Base-by-base conservation (phyloP, 257 asterid species). In the Nicotiana tomentosiformis region DNA sequence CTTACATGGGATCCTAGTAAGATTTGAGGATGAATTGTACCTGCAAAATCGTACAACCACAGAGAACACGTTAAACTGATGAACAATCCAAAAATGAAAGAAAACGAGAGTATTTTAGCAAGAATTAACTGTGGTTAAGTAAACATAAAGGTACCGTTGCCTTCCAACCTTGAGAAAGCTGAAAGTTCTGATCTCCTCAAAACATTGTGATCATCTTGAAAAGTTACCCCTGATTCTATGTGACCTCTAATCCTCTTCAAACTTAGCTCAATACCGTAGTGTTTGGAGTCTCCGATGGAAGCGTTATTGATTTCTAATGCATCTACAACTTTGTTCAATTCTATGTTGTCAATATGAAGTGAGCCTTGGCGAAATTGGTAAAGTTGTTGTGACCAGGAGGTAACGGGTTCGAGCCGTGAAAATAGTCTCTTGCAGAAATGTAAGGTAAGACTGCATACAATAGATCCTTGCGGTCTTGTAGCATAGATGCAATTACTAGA, bases 141-240 rank as follows among this genome's bases (percentile, higher is more conserved):
- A 62, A 62, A 12, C 68, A 62, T 62, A 62, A 62, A 62, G 17
- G 68, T 62, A 62, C 17, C 72, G 82, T 82, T 35, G 60, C 77
- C 68, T 35, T 77, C 76, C 84, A 83, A 95, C 98, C 98, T 91
- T 78, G 98, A 92, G 90, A 92, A 92, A 83, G 97, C 98, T 64
- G 97, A 93, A 82, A 88, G 96, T 84, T 88, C 97, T 77, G 92
- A 93, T 72, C 86, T 93, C 57, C 90, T 89, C 86, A 94, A 88
- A 88, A 86, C 89, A 87, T 77, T 84, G 62, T 86, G 90, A 78
- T 90, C 95, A 77, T 91, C 95, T 83, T 89, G 93, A 77, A 81
- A 70, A 65, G 88, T 79, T 81, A 85, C 82, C 64, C 85, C 90
- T 6, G 86, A 62, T 81, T 91, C 96, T 81, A 78, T 88, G 58